Base-by-base conservation (phyloP, 2,329 filamentous ascomycete genomes). In the Fusarium proliferatum region DNA sequence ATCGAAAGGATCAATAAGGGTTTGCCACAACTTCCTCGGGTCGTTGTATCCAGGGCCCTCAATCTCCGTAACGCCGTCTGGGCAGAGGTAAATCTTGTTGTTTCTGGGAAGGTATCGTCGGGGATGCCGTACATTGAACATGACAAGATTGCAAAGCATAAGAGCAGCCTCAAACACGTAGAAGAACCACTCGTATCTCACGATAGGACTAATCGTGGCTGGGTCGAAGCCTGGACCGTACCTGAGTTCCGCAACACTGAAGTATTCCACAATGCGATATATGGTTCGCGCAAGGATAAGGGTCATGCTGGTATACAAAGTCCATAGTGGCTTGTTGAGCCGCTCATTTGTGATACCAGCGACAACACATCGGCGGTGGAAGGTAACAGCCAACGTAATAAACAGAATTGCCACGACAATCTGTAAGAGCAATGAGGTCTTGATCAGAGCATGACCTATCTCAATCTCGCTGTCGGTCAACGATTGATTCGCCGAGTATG, bases 171-270 rank as follows among this genome's bases (percentile, higher is more conserved):
- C 88, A 65, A 90, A 90, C 26, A 90, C 82, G 74, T 87, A 89
- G 69, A 90, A 90, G 79, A 85, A 90, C 84, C 85, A 88, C 78
- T 91, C 88, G 71, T 89, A 87, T 28, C 87, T 83, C n/a, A 90
- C 67, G 28, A 88, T 79, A 0, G 86, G 84, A 16, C 82, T 85
- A 4, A 87, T 69, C 3, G 72, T 75, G 36, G 58, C 72, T 7
- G 80, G 79, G 41, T 85, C 83, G 53, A 85, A 80, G 6, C 78
- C 80, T 13, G 83, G 77, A 36, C 82, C 80, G 48, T 79, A 81
- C 11, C 81, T 81, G 28, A 82, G 80, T 17, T 86, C 78, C 1
- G 85, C 81, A n/a, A 87, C 77, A 57, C 82, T 84, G 70, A 89
- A 90, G 80, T 88, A 90, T 79, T 91, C 88, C n/a, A 89, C 83